Evolutionary conservation across 2,329 filamentous ascomycete genomes (phyloP).

Genomic region (Colletotrichum lentis): DNA sequence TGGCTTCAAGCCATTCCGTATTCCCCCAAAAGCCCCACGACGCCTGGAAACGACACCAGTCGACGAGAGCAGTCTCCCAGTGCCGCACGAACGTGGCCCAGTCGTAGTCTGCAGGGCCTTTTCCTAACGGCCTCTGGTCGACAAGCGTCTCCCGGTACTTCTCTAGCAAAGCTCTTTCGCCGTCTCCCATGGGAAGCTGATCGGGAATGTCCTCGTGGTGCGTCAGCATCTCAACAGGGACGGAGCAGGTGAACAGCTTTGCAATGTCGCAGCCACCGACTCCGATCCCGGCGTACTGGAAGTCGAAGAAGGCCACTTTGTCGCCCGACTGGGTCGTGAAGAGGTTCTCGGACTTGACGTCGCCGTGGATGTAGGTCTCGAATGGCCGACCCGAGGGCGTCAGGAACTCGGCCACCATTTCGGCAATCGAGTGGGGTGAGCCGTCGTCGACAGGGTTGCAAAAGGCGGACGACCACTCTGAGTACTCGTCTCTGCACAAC

Average conservation of each 20-base stretch:
- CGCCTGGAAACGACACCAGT: slow-evolving; percentile 71
- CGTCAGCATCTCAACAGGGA: slow-evolving; percentile 63
- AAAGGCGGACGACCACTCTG: slow-evolving; percentile 64
- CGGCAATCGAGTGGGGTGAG: slow-evolving; percentile 52
- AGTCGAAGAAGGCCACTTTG: slow-evolving; percentile 71
- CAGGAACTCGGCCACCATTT: slow-evolving; percentile 62
- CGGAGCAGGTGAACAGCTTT: slow-evolving; percentile 72
- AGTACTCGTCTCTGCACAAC: slow-evolving; percentile 55
- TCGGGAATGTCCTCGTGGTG: slow-evolving; percentile 44
- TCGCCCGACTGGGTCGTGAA: slow-evolving; percentile 62
- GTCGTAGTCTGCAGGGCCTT: slow-evolving; percentile 52
- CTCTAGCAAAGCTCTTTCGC: slow-evolving; percentile 61
- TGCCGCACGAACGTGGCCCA: slow-evolving; percentile 65
- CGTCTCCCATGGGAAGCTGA: slow-evolving; percentile 57
- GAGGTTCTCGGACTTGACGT: slow-evolving; percentile 75
- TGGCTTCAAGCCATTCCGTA: slow-evolving; percentile 64
- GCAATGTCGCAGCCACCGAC: slow-evolving; percentile 72
- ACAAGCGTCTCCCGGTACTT: slow-evolving; percentile 56
- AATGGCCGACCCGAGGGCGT: slow-evolving; percentile 54
- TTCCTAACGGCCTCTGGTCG: slow-evolving; percentile 36
- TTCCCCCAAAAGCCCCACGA: slow-evolving; percentile 71
- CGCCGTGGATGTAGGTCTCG: slow-evolving; percentile 71
- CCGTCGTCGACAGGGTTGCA: slow-evolving; percentile 48
- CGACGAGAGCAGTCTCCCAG: slow-evolving; percentile 73
- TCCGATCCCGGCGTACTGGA: slow-evolving; percentile 72